Evolutionary conservation across 495 filamentous ascomycete species (phyloP).

Genomic region (Lasiosphaeria hispida): DNA sequence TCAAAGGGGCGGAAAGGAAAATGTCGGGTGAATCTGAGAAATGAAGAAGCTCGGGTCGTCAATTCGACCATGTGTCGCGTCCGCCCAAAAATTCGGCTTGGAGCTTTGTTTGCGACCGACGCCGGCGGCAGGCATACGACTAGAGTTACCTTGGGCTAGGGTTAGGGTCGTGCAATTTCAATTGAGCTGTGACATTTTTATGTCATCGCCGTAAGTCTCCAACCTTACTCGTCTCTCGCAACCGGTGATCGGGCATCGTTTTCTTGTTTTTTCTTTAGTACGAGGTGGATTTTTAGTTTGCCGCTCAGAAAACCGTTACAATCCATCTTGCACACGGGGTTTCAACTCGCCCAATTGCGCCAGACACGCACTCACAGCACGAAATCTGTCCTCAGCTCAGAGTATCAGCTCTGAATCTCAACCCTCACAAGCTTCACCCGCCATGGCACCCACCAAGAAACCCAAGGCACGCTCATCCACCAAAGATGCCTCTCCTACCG

Average conservation of each 20-base stretch:
- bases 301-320: not conserved
- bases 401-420: not conserved
- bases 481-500: conserved; percentile 34
- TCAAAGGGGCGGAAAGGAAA: conserved; percentile 1
- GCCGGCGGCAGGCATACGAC: not conserved
- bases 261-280: too few relatives aligned
- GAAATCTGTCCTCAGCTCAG: not conserved
- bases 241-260: too few relatives aligned
- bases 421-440: conserved; percentile 1
- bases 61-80: not conserved
- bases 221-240: not conserved
- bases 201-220: not conserved
- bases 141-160: not conserved
- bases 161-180: not conserved
- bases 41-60: not conserved
- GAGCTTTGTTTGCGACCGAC: not conserved
- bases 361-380: not conserved
- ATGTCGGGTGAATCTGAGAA: not conserved
- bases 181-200: not conserved
- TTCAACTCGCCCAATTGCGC: not conserved
- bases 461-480: conserved; percentile 7
- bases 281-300: not conserved
- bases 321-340: not conserved
- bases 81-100: conserved; percentile 26
- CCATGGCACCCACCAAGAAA: conserved; percentile 28